These are phyloP conservation scores for Claviceps sorghi DNA, from an alignment of 2,329 filamentous ascomycete genomes.

Conservation along the genomic window DNA sequence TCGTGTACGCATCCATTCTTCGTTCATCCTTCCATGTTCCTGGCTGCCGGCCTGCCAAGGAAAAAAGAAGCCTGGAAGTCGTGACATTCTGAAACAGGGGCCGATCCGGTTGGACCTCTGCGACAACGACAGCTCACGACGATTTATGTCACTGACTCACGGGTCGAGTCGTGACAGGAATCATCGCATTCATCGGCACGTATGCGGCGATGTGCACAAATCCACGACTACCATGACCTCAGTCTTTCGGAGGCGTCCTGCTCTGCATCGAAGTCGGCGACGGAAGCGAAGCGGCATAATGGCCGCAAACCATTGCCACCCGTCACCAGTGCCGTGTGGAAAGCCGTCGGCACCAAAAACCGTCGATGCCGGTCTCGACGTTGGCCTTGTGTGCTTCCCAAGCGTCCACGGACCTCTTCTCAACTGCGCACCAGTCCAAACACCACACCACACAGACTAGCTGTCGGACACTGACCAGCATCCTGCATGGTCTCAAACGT, in stretches of 20 bases:
- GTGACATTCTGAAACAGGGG: neutral
- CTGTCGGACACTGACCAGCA: neutral
- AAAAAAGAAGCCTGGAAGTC: neutral
- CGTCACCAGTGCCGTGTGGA: neutral
- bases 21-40: neutral
- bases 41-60: neutral
- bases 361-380: neutral
- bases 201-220: neutral
- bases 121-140: neutral
- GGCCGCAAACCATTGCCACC: neutral
- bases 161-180: neutral
- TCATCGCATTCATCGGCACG: neutral
- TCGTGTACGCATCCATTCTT: neutral
- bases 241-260: neutral
- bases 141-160: neutral
- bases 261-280: neutral
- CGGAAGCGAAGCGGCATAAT: neutral
- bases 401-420: conserved; percentile 2
- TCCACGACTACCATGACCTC: neutral
- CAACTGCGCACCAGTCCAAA: neutral
- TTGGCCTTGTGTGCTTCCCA: neutral
- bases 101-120: neutral
- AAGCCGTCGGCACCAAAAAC: neutral
- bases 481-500: neutral
- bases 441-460: conserved; percentile 4